Evolutionary conservation across 2,329 filamentous ascomycete genomes (phyloP), one percentile per base, ranked within the genome.

Genomic region (Aspergillus ruber): DNA sequence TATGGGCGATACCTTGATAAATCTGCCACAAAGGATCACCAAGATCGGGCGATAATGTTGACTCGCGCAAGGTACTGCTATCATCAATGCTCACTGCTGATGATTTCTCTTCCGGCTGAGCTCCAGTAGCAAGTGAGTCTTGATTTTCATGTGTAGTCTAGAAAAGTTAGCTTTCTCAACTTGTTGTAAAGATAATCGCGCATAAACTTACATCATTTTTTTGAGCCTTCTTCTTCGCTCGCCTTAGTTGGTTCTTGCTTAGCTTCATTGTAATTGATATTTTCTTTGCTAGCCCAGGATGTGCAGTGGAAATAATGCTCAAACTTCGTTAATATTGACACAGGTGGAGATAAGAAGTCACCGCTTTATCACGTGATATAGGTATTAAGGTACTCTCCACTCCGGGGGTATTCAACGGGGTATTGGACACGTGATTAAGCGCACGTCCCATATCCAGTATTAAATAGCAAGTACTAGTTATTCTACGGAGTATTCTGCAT

Each of bases 151-250:
- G 45, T 25, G 62, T 59, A 43, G 55, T 69, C 69, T 68, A 68
- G 23, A 38, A 38, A 25, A 50, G 48, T 69, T 40, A 50, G 48
- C 42, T 39, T 49, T 33, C 33, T 39, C 7, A 39, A 10, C 6
- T 18, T 18, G 5, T 39, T 39, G 17, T 4, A 18, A 35, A 12
- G 8, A 20, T 10, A 18, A 12, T 21, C n/a, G 36, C 10, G 5
- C 8, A 21, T 17, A 8, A 18, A n/a, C 66, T 74, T 67, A 79
- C 73, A 56, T 81, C 71, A 62, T 83, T 83, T 74, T 94, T 94
- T 65, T 88, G 82, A 61, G 89, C 86, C 83, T 95, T 96, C 81
- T 93, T 95, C 77, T 91, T 90, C 43, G 89, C 87, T 68, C 91
- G 84, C 68, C 90, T 82, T 76, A 90, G 85, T 72, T 95, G 89